These are phyloP conservation scores for Sarocladium oryzae DNA, from an alignment of 2,329 filamentous ascomycete species.

Conservation along the genomic window DNA sequence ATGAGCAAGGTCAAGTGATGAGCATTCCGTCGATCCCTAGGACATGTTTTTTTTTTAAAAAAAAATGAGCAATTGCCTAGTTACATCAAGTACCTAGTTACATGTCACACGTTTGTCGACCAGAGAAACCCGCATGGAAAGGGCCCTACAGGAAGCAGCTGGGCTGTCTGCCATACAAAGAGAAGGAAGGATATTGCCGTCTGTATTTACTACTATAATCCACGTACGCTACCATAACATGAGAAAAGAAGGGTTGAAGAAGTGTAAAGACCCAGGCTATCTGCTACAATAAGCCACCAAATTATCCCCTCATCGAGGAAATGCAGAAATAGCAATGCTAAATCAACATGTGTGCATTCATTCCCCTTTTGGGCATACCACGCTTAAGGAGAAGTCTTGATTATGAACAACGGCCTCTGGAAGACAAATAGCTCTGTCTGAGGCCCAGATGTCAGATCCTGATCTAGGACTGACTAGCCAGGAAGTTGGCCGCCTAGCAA, in stretches of 20 bases:
- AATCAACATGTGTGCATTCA: not conserved
- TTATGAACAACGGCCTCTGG: not conserved
- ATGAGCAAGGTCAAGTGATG: conserved; percentile 82
- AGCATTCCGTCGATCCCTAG: too few species aligned
- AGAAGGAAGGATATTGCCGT: too few species aligned
- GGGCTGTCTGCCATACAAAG: too few species aligned
- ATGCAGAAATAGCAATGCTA: not conserved
- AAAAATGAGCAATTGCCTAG: too few species aligned
- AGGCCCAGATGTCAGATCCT: not conserved
- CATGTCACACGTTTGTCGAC: too few species aligned
- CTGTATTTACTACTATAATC: conserved; percentile 2
- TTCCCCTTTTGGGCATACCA: not conserved
- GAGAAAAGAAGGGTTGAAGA: not conserved
- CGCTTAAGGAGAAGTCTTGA: not conserved
- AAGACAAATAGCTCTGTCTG: not conserved
- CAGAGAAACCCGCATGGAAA: too few species aligned
- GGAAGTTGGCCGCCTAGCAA: conserved; percentile 51
- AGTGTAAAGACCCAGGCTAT: not conserved
- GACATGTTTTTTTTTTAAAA: too few species aligned
- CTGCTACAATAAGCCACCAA: not conserved
- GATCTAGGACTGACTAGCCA: conserved; percentile 46
- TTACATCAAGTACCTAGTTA: too few species aligned
- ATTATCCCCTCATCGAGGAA: not conserved
- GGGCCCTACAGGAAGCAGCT: too few species aligned
- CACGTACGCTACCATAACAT: conserved; percentile 7